Evolutionary conservation across 345 rosid genomes (phyloP).

Genomic region (Arabidopsis arenosa): DNA sequence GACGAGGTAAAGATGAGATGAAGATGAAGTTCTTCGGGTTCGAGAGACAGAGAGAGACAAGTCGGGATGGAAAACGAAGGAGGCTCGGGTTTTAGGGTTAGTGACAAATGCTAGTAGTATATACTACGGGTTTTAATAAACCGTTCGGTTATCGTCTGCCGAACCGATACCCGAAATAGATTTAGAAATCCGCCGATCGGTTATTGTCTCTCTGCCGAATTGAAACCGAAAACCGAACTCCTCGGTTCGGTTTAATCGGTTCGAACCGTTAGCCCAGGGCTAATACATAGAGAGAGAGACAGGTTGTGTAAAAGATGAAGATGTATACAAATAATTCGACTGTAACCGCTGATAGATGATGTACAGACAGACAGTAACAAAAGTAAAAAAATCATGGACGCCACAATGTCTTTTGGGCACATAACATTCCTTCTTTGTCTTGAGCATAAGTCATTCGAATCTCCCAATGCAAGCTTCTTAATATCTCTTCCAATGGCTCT

Average conservation of each 20-base stretch:
- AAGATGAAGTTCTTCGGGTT: not conserved
- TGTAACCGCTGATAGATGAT: constrained; percentile 11
- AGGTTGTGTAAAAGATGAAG: not conserved
- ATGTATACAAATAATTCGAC: constrained; percentile 7
- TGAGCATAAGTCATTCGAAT: constrained; percentile 85
- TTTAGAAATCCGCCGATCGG: too few relatives aligned
- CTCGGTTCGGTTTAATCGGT: too few relatives aligned
- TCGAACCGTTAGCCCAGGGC: too few relatives aligned
- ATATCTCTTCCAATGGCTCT: constrained; percentile 69
- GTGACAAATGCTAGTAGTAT: not conserved
- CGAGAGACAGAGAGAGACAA: not conserved
- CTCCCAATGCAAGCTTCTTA: constrained; percentile 90
- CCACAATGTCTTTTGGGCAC: constrained; percentile 88
- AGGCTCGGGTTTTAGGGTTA: not conserved
- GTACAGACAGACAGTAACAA: not conserved
- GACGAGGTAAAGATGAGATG: not conserved
- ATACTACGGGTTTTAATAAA: too few relatives aligned
- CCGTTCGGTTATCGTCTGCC: too few relatives aligned
- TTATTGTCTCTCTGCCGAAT: too few relatives aligned
- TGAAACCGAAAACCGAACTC: too few relatives aligned
- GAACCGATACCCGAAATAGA: too few relatives aligned
- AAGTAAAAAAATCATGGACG: constrained; percentile 57
- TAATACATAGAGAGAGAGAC: too few relatives aligned
- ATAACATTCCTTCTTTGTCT: constrained; percentile 79
- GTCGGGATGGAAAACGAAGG: not conserved